These are phyloP conservation scores for Micractinium conductrix DNA, from an alignment of 139 green algal genomes.

Conservation along the genomic window DNA sequence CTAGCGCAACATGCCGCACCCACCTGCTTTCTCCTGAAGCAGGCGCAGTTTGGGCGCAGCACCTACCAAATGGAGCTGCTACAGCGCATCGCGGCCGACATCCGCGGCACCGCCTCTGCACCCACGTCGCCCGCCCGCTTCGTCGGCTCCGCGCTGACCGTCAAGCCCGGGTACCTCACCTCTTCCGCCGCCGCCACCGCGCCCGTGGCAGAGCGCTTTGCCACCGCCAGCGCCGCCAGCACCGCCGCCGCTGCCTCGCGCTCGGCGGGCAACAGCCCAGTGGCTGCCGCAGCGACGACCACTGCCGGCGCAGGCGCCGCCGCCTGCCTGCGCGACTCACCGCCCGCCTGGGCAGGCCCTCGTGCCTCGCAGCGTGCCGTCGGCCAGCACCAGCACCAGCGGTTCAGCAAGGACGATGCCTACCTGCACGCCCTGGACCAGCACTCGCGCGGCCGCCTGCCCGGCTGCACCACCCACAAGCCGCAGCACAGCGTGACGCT, in stretches of 20 bases:
- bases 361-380: neutral
- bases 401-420: slow-evolving; percentile 23
- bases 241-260: neutral
- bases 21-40: neutral
- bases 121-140: neutral
- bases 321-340: neutral
- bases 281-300: neutral
- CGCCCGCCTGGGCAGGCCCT: neutral
- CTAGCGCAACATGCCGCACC: too few species aligned
- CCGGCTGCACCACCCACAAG: slow-evolving; percentile 48
- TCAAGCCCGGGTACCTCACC: slow-evolving; percentile 18
- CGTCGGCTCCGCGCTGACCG: neutral
- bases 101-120: neutral
- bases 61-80: slow-evolving; percentile 26
- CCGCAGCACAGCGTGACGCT: slow-evolving; percentile 35
- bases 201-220: neutral
- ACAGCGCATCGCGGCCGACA: neutral
- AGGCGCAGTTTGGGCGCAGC: neutral
- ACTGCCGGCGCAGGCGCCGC: neutral
- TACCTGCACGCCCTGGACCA: slow-evolving; percentile 46
- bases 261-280: neutral
- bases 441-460: slow-evolving; percentile 47
- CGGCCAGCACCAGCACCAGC: neutral
- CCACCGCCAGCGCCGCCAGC: neutral
- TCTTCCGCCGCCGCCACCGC: neutral